Percentiles rank a stretch among this genome's conserved stretches.
phyloP scores from a whole-genome alignment of 257 asterid genomes.

The Solanum lycopersicoides region DNA sequence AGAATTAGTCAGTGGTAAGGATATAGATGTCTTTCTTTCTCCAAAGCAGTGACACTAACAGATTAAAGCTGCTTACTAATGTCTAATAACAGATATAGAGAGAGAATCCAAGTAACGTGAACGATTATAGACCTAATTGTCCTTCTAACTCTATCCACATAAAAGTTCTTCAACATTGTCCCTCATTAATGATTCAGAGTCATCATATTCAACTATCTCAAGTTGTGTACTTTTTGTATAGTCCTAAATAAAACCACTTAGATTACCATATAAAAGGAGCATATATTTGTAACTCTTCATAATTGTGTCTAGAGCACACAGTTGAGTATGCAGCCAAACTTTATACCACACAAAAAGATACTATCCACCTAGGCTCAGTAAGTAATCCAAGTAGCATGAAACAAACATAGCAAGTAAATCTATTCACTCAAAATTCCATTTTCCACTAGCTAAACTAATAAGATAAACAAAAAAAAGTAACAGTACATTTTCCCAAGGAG shows the following conservation, averaged over 20 bases:
- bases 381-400: not conserved
- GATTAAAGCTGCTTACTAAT: not conserved
- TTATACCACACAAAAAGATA: not conserved
- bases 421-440: not conserved
- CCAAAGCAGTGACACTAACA: not conserved
- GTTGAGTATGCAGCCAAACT: not conserved
- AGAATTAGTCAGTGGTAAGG: not conserved
- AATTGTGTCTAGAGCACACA: not conserved
- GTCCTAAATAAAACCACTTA: not conserved
- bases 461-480: not conserved
- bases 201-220: not conserved
- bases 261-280: not conserved
- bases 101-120: not conserved
- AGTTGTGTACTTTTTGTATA: not conserved
- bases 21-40: not conserved
- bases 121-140: not conserved
- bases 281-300: not conserved
- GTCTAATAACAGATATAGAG: not conserved
- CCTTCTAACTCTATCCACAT: not conserved
- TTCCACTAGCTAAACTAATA: not conserved
- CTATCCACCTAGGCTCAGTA: not conserved
- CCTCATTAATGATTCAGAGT: not conserved
- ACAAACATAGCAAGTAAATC: not conserved
- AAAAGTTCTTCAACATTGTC: not conserved
- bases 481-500: slow-evolving; percentile 84